Conservation (phyloP, 257 asterid species). For the Verbena officinalis region DNA sequence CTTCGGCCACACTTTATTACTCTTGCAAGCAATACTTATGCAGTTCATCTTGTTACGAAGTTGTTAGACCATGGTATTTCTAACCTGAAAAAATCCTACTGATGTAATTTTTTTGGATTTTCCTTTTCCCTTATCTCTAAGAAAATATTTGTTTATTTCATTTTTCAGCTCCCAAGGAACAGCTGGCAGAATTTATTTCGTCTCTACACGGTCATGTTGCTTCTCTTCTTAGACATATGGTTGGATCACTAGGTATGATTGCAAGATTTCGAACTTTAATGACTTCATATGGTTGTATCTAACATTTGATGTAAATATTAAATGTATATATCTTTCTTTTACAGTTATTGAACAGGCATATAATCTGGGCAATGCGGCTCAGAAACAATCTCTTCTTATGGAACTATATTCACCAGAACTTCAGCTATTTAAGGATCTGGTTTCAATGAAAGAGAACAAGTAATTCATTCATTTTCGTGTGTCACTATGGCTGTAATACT, state of each 20-base stretch:
- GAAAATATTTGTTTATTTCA: neutral
- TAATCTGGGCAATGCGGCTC: constrained; percentile 76
- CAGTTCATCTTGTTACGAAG: constrained; percentile 84
- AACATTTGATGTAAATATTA: neutral
- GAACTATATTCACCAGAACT: constrained; percentile 93
- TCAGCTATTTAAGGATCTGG: constrained; percentile 81
- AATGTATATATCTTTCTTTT: constrained; percentile 14
- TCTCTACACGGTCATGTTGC: constrained; percentile 88
- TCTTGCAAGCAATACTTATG: constrained; percentile 74
- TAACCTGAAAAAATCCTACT: constrained; percentile 3
- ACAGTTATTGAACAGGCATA: constrained; percentile 91
- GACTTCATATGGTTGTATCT: neutral
- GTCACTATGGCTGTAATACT: neutral
- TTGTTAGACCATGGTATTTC: constrained; percentile 78
- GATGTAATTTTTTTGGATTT: neutral
- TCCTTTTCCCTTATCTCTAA: constrained; percentile 11
- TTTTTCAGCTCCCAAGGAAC: constrained; percentile 77
- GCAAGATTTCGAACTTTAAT: constrained; percentile 15
- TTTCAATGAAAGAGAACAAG: constrained; percentile 71
- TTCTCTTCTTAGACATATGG: constrained; percentile 83
- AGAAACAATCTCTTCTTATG: constrained; percentile 82
- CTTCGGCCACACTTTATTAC: constrained; percentile 71
- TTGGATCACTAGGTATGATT: constrained; percentile 86
- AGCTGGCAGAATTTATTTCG: constrained; percentile 68
- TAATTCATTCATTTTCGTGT: constrained; percentile 26